Conservation (phyloP, 495 filamentous ascomycete species). For the Articulospora tetracladia region DNA sequence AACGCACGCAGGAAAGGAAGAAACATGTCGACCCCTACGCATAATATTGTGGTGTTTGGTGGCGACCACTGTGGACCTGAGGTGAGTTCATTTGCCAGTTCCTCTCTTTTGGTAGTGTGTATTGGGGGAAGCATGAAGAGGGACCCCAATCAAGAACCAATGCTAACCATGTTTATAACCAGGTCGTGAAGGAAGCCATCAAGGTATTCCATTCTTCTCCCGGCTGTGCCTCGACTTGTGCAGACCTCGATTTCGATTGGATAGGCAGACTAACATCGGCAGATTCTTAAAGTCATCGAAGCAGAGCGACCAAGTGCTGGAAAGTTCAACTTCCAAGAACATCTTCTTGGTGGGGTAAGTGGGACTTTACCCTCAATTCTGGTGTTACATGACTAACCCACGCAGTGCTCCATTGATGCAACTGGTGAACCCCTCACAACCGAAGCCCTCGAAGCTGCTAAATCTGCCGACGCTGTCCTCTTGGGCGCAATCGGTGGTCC, state of each 20-base stretch:
- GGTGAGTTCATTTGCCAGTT: constrained; percentile 49
- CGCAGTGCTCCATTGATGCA: constrained; percentile 86
- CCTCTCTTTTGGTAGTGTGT: too few species aligned
- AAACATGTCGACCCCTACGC: constrained; percentile 39
- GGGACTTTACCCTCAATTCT: constrained; percentile 3
- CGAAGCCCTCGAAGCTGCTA: constrained; percentile 79
- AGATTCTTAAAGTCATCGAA: constrained; percentile 77
- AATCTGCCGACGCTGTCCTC: constrained; percentile 86
- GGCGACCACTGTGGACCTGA: constrained; percentile 97
- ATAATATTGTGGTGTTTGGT: constrained; percentile 66
- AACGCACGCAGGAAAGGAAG: background rate
- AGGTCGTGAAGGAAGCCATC: constrained; percentile 65
- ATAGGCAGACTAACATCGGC: constrained; percentile 9
- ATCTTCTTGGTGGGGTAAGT: constrained; percentile 90
- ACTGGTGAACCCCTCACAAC: constrained; percentile 77
- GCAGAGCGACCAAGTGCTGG: constrained; percentile 57
- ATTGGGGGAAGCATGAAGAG: too few species aligned
- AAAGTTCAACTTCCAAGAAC: constrained; percentile 88
- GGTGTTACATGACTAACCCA: constrained; percentile 4
- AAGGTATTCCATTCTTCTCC: constrained; percentile 54
- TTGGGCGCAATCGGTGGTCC: constrained; percentile 95
- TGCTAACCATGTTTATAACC: background rate
- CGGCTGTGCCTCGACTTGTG: background rate
- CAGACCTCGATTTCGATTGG: background rate
- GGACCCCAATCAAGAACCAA: background rate